Conservation (phyloP, 768 basidiomycete species). For the Naganishia randhawae region DNA sequence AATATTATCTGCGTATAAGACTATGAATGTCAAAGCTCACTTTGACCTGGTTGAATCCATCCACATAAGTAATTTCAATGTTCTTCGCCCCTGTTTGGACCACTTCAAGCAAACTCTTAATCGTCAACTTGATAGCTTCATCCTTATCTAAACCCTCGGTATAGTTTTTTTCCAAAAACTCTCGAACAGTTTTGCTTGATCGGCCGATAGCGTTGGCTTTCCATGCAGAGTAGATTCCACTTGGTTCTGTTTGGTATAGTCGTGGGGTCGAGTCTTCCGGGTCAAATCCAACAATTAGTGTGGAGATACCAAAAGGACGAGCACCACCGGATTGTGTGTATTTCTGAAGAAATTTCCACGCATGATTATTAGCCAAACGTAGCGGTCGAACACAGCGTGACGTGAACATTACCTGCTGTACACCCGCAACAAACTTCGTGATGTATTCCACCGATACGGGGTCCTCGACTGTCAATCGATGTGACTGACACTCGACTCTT, state of each 20-base stretch:
- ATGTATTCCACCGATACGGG: constrained; percentile 98
- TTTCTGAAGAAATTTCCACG: constrained; percentile 56
- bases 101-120: constrained; percentile 92
- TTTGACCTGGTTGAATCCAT: constrained; percentile 85
- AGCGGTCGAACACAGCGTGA: background rate
- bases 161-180: constrained; percentile 97
- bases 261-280: constrained; percentile 82
- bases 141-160: constrained; percentile 82
- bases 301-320: constrained; percentile 95
- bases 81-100: constrained; percentile 99
- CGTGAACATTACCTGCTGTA: constrained; percentile 75
- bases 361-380: background rate
- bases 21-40: constrained; percentile 55
- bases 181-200: constrained; percentile 95
- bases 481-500: constrained; percentile 93
- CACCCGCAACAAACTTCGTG: constrained; percentile 94
- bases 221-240: constrained; percentile 97
- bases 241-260: constrained; percentile 94
- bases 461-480: constrained; percentile 94
- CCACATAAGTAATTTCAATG: constrained; percentile 98
- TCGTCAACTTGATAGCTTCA: constrained; percentile 87
- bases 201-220: constrained; percentile 99
- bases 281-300: constrained; percentile 93
- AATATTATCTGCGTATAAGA: background rate
- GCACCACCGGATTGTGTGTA: constrained; percentile 99